Evolutionary conservation across 2,329 filamentous ascomycete species (phyloP).

Genomic region (Pseudopyricularia cyperi): DNA sequence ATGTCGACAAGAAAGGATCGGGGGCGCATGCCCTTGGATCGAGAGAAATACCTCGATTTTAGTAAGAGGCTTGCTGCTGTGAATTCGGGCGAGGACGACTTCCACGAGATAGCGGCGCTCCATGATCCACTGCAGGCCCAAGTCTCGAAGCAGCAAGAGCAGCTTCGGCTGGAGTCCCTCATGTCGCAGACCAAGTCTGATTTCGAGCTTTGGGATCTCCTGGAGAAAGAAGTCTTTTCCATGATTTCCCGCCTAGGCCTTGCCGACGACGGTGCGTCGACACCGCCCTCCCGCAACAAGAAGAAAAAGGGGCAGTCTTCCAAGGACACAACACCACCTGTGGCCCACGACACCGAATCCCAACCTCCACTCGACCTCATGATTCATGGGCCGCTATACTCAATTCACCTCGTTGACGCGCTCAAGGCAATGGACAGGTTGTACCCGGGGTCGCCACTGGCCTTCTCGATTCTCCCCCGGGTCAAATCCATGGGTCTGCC

Average conservation of each 20-base stretch:
- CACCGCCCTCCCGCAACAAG: constrained; percentile 9
- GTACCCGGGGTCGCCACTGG: constrained; percentile 48
- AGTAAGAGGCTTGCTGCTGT: neutral
- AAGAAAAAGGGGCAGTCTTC: constrained; percentile 2
- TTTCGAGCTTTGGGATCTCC: constrained; percentile 49
- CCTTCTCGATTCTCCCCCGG: constrained; percentile 49
- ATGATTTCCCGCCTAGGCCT: constrained; percentile 39
- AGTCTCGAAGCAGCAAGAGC: neutral
- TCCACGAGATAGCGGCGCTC: neutral
- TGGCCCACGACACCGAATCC: constrained; percentile 1
- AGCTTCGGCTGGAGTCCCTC: constrained; percentile 26
- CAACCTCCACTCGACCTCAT: constrained; percentile 29
- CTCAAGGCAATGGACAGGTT: constrained; percentile 41
- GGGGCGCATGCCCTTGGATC: neutral
- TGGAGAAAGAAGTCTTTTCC: constrained; percentile 55
- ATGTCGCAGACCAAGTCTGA: constrained; percentile 47
- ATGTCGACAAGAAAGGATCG: neutral
- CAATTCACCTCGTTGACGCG: constrained; percentile 44
- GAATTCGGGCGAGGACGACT: neutral
- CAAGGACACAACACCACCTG: neutral
- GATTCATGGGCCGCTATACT: constrained; percentile 51
- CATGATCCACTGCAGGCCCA: neutral
- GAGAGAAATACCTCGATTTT: neutral
- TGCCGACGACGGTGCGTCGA: neutral
- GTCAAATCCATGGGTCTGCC: constrained; percentile 55